Conservation (phyloP, 225 moss, liverwort and hornwort genomes). For the Pseudisothecium myosuroides region DNA sequence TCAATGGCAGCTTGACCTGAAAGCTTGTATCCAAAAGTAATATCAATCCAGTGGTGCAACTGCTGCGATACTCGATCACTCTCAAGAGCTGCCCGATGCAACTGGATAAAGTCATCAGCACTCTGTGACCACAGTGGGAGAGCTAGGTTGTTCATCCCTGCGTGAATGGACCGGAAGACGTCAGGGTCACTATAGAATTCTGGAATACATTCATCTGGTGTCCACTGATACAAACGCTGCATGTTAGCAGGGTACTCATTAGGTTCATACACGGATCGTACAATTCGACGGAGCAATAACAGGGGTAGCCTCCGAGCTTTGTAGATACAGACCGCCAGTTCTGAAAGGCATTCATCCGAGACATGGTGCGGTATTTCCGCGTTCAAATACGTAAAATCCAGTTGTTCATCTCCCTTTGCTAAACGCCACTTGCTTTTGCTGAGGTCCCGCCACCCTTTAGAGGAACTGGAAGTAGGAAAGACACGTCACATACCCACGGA, state of each 20-base stretch:
- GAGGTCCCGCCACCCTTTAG: slow-evolving; percentile 71
- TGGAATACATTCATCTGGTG: slow-evolving; percentile 88
- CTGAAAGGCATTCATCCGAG: slow-evolving; percentile 88
- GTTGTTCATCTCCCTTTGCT: slow-evolving; percentile 84
- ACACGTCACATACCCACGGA: not conserved
- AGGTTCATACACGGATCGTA: slow-evolving; percentile 80
- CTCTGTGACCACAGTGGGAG: slow-evolving; percentile 56
- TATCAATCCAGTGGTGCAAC: slow-evolving; percentile 82
- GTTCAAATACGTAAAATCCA: slow-evolving; percentile 71
- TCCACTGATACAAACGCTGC: slow-evolving; percentile 85
- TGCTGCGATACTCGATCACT: slow-evolving; percentile 65
- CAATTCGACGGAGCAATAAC: slow-evolving; percentile 62
- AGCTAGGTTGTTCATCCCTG: slow-evolving; percentile 68
- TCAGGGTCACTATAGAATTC: slow-evolving; percentile 71
- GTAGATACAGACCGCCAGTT: slow-evolving; percentile 81
- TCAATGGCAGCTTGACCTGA: slow-evolving; percentile 69
- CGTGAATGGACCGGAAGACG: slow-evolving; percentile 62
- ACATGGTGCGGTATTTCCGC: slow-evolving; percentile 86
- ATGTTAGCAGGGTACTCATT: slow-evolving; percentile 85
- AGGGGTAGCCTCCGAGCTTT: slow-evolving; percentile 74
- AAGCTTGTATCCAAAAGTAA: slow-evolving; percentile 76
- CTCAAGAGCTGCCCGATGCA: slow-evolving; percentile 72
- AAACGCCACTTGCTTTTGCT: slow-evolving; percentile 84
- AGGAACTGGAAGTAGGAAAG: slow-evolving; percentile 14
- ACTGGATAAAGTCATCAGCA: slow-evolving; percentile 50